These are phyloP conservation scores for Diaporthe nobilis DNA, from an alignment of 2,329 filamentous ascomycete species.

Conservation along the genomic window DNA sequence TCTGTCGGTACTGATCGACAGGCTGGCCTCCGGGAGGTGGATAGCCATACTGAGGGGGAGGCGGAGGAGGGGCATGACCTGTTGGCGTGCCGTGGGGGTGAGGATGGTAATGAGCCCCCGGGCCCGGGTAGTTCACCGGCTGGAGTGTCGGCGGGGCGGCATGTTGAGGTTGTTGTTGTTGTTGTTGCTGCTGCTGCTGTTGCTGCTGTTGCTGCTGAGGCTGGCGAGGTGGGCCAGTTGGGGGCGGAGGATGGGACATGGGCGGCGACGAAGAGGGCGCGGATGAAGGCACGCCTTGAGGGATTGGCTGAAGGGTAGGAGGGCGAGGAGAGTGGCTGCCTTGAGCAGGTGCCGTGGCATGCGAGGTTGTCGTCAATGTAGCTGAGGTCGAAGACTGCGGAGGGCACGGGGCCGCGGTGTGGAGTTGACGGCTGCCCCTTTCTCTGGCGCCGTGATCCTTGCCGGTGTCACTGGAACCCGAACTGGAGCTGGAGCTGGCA, in stretches of 20 bases:
- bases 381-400: constrained; percentile 7
- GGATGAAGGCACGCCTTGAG: constrained; percentile 23
- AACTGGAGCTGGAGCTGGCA: not conserved
- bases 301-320: not conserved
- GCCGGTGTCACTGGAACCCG: constrained; percentile 9
- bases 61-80: constrained; percentile 38
- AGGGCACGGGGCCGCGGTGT: not conserved
- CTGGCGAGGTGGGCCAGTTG: constrained; percentile 41
- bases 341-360: constrained; percentile 11
- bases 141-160: constrained; percentile 35
- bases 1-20: constrained; percentile 45
- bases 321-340: constrained; percentile 19
- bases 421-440: constrained; percentile 48
- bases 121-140: constrained; percentile 37
- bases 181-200: constrained; percentile 30
- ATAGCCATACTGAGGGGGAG: constrained; percentile 42
- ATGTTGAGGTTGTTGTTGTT: constrained; percentile 38
- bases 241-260: constrained; percentile 40
- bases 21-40: constrained; percentile 36
- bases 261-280: constrained; percentile 36
- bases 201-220: constrained; percentile 37
- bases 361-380: constrained; percentile 15
- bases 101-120: constrained; percentile 41
- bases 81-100: constrained; percentile 38
- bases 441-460: constrained; percentile 34